Evolutionary conservation across 768 basidiomycete genomes (phyloP).

Genomic region (Mrakia gelida): DNA sequence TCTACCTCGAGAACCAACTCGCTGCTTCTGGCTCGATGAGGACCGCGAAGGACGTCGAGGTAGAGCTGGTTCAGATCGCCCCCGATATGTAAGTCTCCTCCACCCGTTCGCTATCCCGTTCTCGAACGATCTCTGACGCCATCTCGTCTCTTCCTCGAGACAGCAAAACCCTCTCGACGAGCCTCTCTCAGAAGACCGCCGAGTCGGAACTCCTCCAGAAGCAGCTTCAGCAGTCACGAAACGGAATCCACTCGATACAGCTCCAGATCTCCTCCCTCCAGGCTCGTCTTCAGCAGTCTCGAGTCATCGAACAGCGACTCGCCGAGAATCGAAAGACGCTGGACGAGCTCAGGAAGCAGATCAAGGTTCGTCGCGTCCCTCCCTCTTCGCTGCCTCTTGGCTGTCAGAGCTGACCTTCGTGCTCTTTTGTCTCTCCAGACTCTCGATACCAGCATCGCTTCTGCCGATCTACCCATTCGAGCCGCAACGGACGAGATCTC

Average conservation of each 20-base stretch:
- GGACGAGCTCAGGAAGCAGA: constrained; percentile 65
- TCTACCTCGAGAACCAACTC: constrained; percentile 64
- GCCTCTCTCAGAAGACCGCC: not conserved
- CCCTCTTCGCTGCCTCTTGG: not conserved
- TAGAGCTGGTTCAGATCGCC: constrained; percentile 47
- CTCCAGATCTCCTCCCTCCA: not conserved
- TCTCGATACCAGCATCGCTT: constrained; percentile 34
- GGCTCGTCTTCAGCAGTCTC: constrained; percentile 34
- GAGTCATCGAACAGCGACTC: constrained; percentile 34
- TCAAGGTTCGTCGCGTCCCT: constrained; percentile 48
- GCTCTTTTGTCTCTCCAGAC: constrained; percentile 22
- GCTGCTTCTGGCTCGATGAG: constrained; percentile 67
- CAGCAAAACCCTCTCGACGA: constrained; percentile 2
- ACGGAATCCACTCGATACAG: not conserved
- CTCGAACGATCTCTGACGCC: not conserved
- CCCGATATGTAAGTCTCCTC: constrained; percentile 8
- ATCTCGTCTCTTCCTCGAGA: not conserved
- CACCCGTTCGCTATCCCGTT: no score
- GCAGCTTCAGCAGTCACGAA: not conserved
- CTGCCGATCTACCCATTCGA: constrained; percentile 34
- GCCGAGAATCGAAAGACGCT: constrained; percentile 51
- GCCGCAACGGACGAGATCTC: constrained; percentile 35
- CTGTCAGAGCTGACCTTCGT: not conserved
- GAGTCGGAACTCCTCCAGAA: not conserved
- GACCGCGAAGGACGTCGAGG: constrained; percentile 80